phyloP scores from a whole-genome alignment of 352 stramenopile genomes.

The Pythium dissimile region DNA sequence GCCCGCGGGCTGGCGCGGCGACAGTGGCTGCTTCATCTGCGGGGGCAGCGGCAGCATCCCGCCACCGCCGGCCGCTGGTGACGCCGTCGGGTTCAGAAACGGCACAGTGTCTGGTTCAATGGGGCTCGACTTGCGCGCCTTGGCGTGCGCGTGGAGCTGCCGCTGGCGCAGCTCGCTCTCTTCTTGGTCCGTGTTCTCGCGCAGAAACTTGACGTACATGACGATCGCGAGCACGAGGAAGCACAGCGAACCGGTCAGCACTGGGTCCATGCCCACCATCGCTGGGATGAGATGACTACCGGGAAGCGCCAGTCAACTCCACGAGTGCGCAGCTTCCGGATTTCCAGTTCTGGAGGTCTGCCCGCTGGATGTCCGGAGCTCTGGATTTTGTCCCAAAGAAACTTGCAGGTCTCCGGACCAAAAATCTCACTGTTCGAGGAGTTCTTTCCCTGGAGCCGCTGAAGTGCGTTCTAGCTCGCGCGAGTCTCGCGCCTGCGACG shows the following conservation, averaged over 20 bases:
- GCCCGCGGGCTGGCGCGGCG: conserved; percentile 31
- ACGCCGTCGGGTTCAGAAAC: conserved; percentile 56
- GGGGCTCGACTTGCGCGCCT: conserved; percentile 50
- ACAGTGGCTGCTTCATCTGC: conserved; percentile 39
- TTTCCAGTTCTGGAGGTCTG: no score
- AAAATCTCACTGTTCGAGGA: no score
- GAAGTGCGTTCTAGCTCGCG: no score
- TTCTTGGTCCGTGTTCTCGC: conserved; percentile 60
- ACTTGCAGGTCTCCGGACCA: no score
- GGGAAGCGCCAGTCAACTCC: no score
- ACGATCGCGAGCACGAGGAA: conserved; percentile 83
- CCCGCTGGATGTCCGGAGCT: no score
- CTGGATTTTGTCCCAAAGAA: no score
- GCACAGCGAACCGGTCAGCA: conserved; percentile 84
- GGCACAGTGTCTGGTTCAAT: conserved; percentile 65
- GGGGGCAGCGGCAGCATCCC: conserved; percentile 30
- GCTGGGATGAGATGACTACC: no score
- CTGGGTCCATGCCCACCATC: conserved; percentile 63
- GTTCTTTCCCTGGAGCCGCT: no score
- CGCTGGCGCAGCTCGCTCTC: conserved; percentile 45
- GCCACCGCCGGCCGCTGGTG: conserved; percentile 21
- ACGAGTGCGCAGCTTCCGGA: no score
- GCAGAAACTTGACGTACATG: conserved; percentile 89
- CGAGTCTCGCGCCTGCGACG: no score
- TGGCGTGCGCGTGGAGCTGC: conserved; percentile 22